Base-by-base conservation (phyloP, 306 rosid genomes). In the Vigna nakashimae region DNA sequence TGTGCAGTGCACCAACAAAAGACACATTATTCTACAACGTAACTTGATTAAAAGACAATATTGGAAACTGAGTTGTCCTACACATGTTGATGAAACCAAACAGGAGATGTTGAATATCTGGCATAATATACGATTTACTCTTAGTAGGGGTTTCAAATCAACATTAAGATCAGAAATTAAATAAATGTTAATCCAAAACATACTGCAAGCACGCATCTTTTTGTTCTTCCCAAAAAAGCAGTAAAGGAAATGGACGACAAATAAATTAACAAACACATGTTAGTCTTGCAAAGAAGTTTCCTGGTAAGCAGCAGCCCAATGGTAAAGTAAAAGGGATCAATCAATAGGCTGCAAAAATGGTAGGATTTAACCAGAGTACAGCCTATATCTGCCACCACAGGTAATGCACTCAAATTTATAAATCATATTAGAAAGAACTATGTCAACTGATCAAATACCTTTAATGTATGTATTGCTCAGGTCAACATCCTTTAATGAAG, bases 401-500 rank as follows among this genome's bases (percentile, higher is more conserved):
- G 26, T 20, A 50, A 14, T 6, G 20, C 6, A 57, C 22, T 65
- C 11, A 16, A 40, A 69, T 58, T 62, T 51, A 68, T 48, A 78
- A 58, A 62, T 64, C 34, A 13, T 32, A 46, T 17, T 50, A 80
- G 58, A 15, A 62, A 55, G 45, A 80, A 55, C 70, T 56, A 40
- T 42, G 72, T 68, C 13, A 32, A 69, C 58, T 60, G 65, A 69
- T 34, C 43, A 56, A 11, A 65, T 91, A 95, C 98, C 98, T 95
- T 85, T 90, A 34, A 90, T 86, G 71, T 80, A 79, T 18, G 95
- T 95, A 71, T 71, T 77, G 88, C 97, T 91, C 81, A 92, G 87
- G 88, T 92, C 91, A n/a, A 92, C 69, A 67, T 55, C 84, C 85
- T 84, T 95, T 73, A 95, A 48, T 28, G 88, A 92, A 82, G 95